These are phyloP conservation scores for Paramecium caudatum DNA, from an alignment of 73 alveolate genomes.

Conservation along the genomic window DNA sequence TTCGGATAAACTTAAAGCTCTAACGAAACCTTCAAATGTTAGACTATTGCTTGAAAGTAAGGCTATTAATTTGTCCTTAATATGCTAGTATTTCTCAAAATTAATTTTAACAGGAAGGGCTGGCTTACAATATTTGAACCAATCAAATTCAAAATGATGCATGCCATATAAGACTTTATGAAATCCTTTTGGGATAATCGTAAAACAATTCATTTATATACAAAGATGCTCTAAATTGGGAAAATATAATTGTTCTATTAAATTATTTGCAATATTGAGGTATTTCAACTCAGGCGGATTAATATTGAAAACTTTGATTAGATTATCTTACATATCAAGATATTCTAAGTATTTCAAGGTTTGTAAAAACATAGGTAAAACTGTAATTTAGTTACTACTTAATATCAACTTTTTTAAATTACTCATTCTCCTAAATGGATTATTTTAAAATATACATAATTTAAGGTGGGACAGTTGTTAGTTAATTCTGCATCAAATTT, in stretches of 20 bases:
- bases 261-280: conserved; percentile 66
- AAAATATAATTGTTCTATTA: conserved; percentile 58
- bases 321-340: conserved; percentile 35
- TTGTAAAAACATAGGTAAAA: conserved; percentile 59
- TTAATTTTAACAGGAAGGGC: conserved; percentile 82
- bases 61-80: conserved; percentile 70
- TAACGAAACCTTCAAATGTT: conserved; percentile 70
- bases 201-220: conserved; percentile 81
- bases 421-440: conserved; percentile 10
- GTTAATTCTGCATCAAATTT: neutral
- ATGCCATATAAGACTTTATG: conserved; percentile 80
- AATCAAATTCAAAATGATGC: conserved; percentile 88
- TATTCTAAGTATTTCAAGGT: conserved; percentile 34
- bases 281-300: conserved; percentile 26
- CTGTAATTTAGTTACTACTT: conserved; percentile 62
- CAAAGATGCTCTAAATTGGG: conserved; percentile 77
- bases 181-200: conserved; percentile 85
- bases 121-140: conserved; percentile 93
- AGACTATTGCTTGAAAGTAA: conserved; percentile 33
- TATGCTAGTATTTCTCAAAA: conserved; percentile 77
- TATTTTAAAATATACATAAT: neutral
- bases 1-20: conserved; percentile 39
- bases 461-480: conserved; percentile 20
- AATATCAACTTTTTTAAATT: conserved; percentile 63
- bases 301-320: neutral